Evolutionary conservation across 2,329 filamentous ascomycete species (phyloP), one percentile per base, ranked within the genome.

Genomic region (Pseudogymnoascus sp.): DNA sequence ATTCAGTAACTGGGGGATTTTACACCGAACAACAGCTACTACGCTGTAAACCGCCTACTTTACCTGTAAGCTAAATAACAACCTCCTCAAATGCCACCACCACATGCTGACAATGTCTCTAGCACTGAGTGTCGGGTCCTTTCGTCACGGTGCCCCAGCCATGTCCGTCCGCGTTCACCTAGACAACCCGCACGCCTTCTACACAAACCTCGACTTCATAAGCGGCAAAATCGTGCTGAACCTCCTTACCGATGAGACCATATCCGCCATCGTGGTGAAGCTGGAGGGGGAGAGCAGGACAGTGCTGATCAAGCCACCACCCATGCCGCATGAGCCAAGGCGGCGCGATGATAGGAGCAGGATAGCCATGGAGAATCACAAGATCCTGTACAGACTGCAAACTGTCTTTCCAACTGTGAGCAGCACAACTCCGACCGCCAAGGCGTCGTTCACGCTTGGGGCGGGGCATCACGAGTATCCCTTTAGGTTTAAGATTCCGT

Each of bases 281-380:
- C 83, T 95, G 34, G 90, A 95, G 73, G 90, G 90, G 68, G 89
- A 95, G 76, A 86, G 86, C 59, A 82, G 82, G 66, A 93, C 89
- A 4, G 81, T 87, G 5, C 64, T 75, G 5, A 66, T 71, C 64
- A 66, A 69, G 5, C 69, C 69, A n/a, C 64, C 62, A 51, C 65
- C 63, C 11, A 47, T 37, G 51, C 59, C 36, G 45, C 62, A 61
- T n/a, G 18, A 62, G 4, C 62, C 62, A 12, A 60, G 62, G 16
- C 66, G 66, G 42, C 64, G 67, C 59, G 65, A 70, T 51, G 63
- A 68, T 29, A 66, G 68, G 18, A 64, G 67, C 34, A 64, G 66
- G 8, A 72, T 80, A 61, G 75, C 81, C 31, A 79, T 78, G 65
- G 85, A 88, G 72, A 85, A 81, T 69, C 85, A 87, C 75, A 87